Conservation (phyloP, 2,329 filamentous ascomycete genomes). For the Juglanconis sp. region DNA sequence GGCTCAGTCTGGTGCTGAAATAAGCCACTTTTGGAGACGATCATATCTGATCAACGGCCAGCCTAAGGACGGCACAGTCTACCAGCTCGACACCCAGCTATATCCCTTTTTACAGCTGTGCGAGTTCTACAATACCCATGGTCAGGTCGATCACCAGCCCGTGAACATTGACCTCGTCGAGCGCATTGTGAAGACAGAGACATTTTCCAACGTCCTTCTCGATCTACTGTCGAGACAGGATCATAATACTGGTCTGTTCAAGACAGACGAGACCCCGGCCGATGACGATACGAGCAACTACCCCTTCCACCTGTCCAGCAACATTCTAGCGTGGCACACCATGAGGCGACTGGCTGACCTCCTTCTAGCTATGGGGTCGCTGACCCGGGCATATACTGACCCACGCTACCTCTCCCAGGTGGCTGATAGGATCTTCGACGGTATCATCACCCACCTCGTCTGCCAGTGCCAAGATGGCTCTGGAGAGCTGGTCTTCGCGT, state of each 20-base stretch:
- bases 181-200: constrained; percentile 3
- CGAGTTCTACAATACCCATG: constrained; percentile 16
- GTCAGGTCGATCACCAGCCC: not conserved
- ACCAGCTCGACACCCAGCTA: constrained; percentile 23
- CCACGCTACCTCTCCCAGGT: not conserved
- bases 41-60: constrained; percentile 22
- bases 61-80: constrained; percentile 21
- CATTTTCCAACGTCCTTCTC: constrained; percentile 10
- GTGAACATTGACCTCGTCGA: not conserved
- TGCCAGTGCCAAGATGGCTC: not conserved
- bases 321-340: constrained; percentile 21
- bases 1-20: not conserved
- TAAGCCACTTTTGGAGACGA: constrained; percentile 19
- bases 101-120: constrained; percentile 23
- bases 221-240: constrained; percentile 13
- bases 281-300: constrained; percentile 19
- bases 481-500: constrained; percentile 16
- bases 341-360: constrained; percentile 5
- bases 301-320: constrained; percentile 21
- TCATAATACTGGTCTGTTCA: constrained; percentile 8
- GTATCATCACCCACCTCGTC: not conserved
- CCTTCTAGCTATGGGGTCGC: not conserved
- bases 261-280: constrained; percentile 21
- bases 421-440: not conserved
- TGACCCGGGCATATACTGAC: not conserved